These are phyloP conservation scores for Colletotrichum liriopes DNA, from an alignment of 2,329 filamentous ascomycete species.

Conservation along the genomic window DNA sequence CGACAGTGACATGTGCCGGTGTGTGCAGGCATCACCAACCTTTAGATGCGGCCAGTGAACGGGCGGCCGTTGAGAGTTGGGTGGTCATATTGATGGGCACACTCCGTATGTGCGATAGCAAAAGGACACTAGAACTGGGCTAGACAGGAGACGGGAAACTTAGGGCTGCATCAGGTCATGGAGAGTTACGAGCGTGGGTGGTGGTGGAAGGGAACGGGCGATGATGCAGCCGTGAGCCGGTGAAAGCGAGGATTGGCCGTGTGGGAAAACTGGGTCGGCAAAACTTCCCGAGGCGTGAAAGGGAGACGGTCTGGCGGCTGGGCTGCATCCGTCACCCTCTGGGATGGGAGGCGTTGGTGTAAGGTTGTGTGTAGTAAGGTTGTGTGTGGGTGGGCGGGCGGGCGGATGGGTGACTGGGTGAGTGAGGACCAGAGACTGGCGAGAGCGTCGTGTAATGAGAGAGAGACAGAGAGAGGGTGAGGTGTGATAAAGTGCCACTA, in stretches of 20 bases:
- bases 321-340: not conserved
- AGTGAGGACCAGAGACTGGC: not conserved
- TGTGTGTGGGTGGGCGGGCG: not conserved
- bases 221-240: conserved; percentile 26
- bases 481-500: conserved; percentile 8
- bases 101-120: not conserved
- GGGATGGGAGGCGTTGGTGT: not conserved
- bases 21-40: not conserved
- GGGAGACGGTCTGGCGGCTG: conserved; percentile 5
- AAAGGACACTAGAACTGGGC: not conserved
- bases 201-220: conserved; percentile 24
- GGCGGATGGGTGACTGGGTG: not conserved
- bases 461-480: not conserved
- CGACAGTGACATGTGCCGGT: conserved; percentile 21
- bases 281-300: conserved; percentile 24
- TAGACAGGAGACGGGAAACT: conserved; percentile 24
- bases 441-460: not conserved
- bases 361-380: conserved; percentile 6
- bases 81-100: conserved; percentile 7
- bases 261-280: conserved; percentile 21
- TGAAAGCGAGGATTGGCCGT: conserved; percentile 20
- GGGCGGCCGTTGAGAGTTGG: conserved; percentile 13
- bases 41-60: not conserved
- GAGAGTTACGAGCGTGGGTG: not conserved
- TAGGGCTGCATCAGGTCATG: conserved; percentile 41